These are phyloP conservation scores for Mentha longifolia DNA, from an alignment of 257 asterid species.

Conservation along the genomic window DNA sequence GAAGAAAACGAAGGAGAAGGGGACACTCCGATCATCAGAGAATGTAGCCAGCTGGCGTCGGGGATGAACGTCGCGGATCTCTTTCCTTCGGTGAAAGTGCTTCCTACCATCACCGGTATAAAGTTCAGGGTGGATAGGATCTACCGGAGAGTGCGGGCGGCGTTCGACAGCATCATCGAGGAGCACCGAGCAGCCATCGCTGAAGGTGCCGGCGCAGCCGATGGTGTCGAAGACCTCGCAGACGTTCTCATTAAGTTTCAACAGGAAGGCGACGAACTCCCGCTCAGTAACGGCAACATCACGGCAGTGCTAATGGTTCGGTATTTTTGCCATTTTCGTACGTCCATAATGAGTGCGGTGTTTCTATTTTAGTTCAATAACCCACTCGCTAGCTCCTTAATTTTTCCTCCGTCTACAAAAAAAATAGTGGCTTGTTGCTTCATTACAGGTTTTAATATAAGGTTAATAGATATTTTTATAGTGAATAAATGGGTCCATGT, in stretches of 20 bases:
- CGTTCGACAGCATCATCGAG: neutral
- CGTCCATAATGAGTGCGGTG: too few species aligned
- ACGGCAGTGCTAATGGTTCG: conserved; percentile 11
- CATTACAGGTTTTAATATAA: too few species aligned
- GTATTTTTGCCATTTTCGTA: too few species aligned
- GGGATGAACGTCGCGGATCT: neutral
- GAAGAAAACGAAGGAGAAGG: neutral
- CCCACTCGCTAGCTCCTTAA: too few species aligned
- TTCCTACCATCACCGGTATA: neutral
- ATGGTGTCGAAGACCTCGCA: neutral
- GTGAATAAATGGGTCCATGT: too few species aligned
- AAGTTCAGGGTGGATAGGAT: neutral
- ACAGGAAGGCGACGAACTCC: neutral
- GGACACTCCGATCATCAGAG: too few species aligned
- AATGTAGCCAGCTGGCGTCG: neutral
- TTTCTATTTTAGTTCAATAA: too few species aligned
- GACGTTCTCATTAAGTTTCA: conserved; percentile 8
- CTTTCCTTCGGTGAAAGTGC: neutral
- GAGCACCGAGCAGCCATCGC: neutral
- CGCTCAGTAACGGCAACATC: neutral
- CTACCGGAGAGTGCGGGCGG: neutral
- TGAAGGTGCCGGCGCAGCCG: neutral
- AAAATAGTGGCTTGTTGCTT: too few species aligned
- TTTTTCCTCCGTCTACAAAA: too few species aligned
- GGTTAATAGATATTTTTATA: too few species aligned